A percentile compares a stretch with the other conserved stretches of the same genome.
phyloP scores from a whole-genome alignment of 768 basidiomycete species.

The Lenzites betulinus region DNA sequence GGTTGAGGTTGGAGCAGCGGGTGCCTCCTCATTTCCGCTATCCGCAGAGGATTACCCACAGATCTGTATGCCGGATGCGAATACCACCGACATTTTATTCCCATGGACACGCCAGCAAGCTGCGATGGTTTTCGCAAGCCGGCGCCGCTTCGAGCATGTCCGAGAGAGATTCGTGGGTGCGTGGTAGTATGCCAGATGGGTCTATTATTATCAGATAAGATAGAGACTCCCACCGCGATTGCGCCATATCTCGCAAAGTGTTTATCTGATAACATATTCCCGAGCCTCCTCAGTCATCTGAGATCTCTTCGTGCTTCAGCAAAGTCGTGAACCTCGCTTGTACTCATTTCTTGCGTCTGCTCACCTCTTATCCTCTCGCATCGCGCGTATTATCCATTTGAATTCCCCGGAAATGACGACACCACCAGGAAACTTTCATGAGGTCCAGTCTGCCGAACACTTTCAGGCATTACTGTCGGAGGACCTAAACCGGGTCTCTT shows the following conservation, averaged over 20 bases:
- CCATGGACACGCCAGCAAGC: neutral
- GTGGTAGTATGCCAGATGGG: neutral
- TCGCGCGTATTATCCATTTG: neutral
- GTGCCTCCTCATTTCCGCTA: neutral
- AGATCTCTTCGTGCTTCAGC: neutral
- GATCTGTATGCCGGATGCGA: neutral
- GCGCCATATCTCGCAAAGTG: slow-evolving; percentile 17
- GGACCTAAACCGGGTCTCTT: slow-evolving; percentile 80
- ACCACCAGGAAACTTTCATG: slow-evolving; percentile 40
- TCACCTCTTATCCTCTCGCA: neutral
- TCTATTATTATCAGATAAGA: slow-evolving; percentile 14
- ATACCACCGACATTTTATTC: neutral
- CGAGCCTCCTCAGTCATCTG: neutral
- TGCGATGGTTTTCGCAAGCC: neutral
- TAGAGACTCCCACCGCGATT: slow-evolving; percentile 12
- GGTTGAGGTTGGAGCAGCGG: no score
- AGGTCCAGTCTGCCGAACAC: slow-evolving; percentile 62
- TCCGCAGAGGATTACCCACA: neutral
- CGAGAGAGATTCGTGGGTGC: neutral
- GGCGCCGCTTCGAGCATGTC: neutral
- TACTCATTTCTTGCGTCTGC: neutral
- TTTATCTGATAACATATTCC: slow-evolving; percentile 19
- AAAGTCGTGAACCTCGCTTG: slow-evolving; percentile 6
- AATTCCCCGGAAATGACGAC: slow-evolving; percentile 24
- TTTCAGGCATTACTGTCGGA: slow-evolving; percentile 73